phyloP scores from a whole-genome alignment of 2,329 filamentous ascomycete genomes.

The Penicillium sclerotiorum region DNA sequence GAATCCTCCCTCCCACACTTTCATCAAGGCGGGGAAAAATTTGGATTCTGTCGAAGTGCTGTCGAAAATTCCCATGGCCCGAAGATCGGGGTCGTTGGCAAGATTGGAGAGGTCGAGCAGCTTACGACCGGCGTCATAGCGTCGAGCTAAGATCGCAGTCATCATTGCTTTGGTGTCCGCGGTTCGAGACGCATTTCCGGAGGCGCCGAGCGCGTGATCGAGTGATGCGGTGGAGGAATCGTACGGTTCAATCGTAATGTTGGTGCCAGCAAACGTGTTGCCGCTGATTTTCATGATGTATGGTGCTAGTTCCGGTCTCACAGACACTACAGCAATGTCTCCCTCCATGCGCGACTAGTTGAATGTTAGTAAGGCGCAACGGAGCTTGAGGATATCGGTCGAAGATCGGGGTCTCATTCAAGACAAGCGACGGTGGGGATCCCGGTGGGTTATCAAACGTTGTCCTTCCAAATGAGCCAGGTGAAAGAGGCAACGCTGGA shows the following conservation, averaged over 20 bases:
- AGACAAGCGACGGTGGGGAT: slow-evolving; percentile 36
- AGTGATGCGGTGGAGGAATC: slow-evolving; percentile 33
- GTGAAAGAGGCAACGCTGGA: slow-evolving; percentile 40
- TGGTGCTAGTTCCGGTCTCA: slow-evolving; percentile 65
- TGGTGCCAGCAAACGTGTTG: slow-evolving; percentile 67
- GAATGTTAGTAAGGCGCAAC: slow-evolving; percentile 67
- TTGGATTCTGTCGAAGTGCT: slow-evolving; percentile 73
- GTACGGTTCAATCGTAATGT: slow-evolving; percentile 58
- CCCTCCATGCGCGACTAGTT: slow-evolving; percentile 69
- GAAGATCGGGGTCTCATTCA: slow-evolving; percentile 27
- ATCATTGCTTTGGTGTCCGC: slow-evolving; percentile 69
- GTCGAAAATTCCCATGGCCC: slow-evolving; percentile 74
- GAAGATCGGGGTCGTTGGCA: slow-evolving; percentile 70
- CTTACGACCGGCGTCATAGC: slow-evolving; percentile 73
- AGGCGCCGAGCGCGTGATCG: slow-evolving; percentile 27
- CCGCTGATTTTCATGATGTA: slow-evolving; percentile 69
- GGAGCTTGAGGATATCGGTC: slow-evolving; percentile 46
- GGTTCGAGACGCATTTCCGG: slow-evolving; percentile 46
- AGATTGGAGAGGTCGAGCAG: slow-evolving; percentile 82
- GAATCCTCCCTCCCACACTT: slow-evolving; percentile 77
- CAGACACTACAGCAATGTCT: slow-evolving; percentile 69
- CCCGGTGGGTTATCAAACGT: slow-evolving; percentile 40
- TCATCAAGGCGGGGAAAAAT: slow-evolving; percentile 90
- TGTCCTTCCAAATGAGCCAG: slow-evolving; percentile 27
- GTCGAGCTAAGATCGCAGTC: slow-evolving; percentile 68